Base-by-base conservation (phyloP, 371 early-diverging fungal genomes). In the Blastocladiella emersonii region DNA sequence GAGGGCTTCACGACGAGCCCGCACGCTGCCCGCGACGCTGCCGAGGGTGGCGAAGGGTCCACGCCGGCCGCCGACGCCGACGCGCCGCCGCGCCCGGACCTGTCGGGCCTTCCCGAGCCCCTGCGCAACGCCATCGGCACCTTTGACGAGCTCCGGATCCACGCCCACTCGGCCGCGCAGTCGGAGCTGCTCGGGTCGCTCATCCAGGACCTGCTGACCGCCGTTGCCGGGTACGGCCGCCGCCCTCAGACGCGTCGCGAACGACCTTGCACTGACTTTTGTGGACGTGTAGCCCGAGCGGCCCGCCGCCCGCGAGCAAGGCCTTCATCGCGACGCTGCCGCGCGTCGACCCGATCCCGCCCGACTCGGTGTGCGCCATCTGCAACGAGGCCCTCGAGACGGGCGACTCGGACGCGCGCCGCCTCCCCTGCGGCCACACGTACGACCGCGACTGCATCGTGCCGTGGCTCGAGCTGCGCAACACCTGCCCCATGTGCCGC, bases 401-500 rank as follows among this genome's bases (percentile, higher is more conserved):
- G 12, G 27, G 17, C 8, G 59, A 34, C 23, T 59, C 44, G 19
- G 43, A 41, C 15, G 34, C 37, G 25, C 37, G 43, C 37, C 13
- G 8, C 8, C 23, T 59, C 25, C 41, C 59, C 15, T 59, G 59
- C 37, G 32, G 37, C 19, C 44, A 41, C 59, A 59, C 25, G 27
- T 41, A 35, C 23, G 41, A 59, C 35, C 34, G 25, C 13, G 75
- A 71, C 23, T 85, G 85, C 66, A 55, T 85, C 30, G 69, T 81
- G 25, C 74, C 79, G 57, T 85, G 85, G 85, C 68, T 85, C 34
- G 66, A 76, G 41, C 65, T 76, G 27, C 75, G 77, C 53, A 75
- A 83, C 69, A 77, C 82, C 15, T 85, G 85, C 64, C 85, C 85
- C 0, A 61, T 76, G 63, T 85, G 85, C 62, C 70, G 85, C 62